Evolutionary conservation across 1,284 basidiomycete species (phyloP).

Genomic region (Irpex rosettiformis): DNA sequence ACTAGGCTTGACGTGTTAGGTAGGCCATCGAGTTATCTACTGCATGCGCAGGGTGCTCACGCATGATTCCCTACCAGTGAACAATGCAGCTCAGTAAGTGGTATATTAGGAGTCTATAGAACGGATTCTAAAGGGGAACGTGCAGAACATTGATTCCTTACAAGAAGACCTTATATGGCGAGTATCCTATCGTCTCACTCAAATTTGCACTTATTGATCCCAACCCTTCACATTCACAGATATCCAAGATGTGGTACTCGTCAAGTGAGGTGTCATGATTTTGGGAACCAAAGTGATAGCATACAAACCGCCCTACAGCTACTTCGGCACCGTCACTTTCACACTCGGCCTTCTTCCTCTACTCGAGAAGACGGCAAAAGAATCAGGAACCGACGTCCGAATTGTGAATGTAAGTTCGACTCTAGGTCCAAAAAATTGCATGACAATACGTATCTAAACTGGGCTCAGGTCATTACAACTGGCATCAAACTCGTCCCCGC

Average conservation of each 20-base stretch:
- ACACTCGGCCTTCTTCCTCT: slow-evolving; percentile 47
- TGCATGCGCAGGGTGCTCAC: not conserved
- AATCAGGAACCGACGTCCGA: slow-evolving; percentile 46
- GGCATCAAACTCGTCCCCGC: slow-evolving; percentile 14
- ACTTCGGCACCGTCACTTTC: slow-evolving; percentile 45
- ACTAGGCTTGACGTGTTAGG: slow-evolving; percentile 44
- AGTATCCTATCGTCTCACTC: not conserved
- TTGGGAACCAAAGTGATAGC: not conserved
- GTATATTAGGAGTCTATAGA: no score
- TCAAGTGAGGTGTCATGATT: slow-evolving; percentile 38
- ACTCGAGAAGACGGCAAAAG: slow-evolving; percentile 40
- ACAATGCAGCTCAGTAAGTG: slow-evolving; percentile 49
- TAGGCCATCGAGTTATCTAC: slow-evolving; percentile 7
- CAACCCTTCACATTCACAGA: slow-evolving; percentile 10
- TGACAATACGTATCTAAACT: slow-evolving; percentile 13
- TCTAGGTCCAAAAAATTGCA: slow-evolving; percentile 16
- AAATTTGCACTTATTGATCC: not conserved
- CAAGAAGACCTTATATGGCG: slow-evolving; percentile 31
- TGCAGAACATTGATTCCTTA: slow-evolving; percentile 26
- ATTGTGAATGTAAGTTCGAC: slow-evolving; percentile 41
- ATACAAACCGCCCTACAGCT: slow-evolving; percentile 28
- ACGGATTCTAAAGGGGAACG: not conserved
- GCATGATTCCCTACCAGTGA: slow-evolving; percentile 27
- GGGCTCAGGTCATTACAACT: slow-evolving; percentile 16
- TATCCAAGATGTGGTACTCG: slow-evolving; percentile 36